phyloP scores from a whole-genome alignment of 768 basidiomycete genomes.

The Psilocybe cubensis region DNA sequence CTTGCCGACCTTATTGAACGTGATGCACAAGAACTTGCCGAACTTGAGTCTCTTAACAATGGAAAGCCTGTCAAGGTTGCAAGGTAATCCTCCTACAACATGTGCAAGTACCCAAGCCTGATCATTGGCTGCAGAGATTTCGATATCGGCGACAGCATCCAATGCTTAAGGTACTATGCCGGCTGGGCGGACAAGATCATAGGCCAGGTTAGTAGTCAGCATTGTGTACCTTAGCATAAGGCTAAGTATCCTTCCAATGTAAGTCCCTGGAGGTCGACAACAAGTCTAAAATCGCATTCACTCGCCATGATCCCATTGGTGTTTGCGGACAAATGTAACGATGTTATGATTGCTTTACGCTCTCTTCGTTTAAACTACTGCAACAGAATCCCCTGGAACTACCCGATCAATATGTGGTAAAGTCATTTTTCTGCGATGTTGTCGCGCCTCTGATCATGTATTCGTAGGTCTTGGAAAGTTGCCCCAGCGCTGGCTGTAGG shows the following conservation, averaged over 20 bases:
- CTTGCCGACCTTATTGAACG: slow-evolving; percentile 91
- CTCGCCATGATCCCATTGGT: slow-evolving; percentile 89
- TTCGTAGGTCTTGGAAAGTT: slow-evolving; percentile 82
- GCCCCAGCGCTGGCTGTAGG: slow-evolving; percentile 91
- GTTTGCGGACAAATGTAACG: slow-evolving; percentile 90
- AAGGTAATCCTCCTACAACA: slow-evolving; percentile 25
- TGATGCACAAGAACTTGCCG: slow-evolving; percentile 79
- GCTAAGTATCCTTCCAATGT: neutral
- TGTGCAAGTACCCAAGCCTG: neutral
- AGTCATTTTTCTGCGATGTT: slow-evolving; percentile 10
- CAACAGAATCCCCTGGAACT: slow-evolving; percentile 89
- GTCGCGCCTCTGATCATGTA: neutral
- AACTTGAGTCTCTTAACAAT: slow-evolving; percentile 86
- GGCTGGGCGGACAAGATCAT: slow-evolving; percentile 95
- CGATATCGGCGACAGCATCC: slow-evolving; percentile 79
- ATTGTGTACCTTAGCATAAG: neutral
- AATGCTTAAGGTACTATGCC: slow-evolving; percentile 88
- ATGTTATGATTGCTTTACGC: neutral
- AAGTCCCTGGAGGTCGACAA: slow-evolving; percentile 83
- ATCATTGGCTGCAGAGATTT: slow-evolving; percentile 56
- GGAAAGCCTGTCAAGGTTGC: slow-evolving; percentile 80
- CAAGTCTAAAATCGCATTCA: slow-evolving; percentile 82
- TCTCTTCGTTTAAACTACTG: slow-evolving; percentile 6
- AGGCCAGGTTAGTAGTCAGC: slow-evolving; percentile 63
- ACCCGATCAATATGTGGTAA: slow-evolving; percentile 86